These are phyloP conservation scores for Quercus variabilis DNA, from an alignment of 306 rosid species.

Conservation along the genomic window DNA sequence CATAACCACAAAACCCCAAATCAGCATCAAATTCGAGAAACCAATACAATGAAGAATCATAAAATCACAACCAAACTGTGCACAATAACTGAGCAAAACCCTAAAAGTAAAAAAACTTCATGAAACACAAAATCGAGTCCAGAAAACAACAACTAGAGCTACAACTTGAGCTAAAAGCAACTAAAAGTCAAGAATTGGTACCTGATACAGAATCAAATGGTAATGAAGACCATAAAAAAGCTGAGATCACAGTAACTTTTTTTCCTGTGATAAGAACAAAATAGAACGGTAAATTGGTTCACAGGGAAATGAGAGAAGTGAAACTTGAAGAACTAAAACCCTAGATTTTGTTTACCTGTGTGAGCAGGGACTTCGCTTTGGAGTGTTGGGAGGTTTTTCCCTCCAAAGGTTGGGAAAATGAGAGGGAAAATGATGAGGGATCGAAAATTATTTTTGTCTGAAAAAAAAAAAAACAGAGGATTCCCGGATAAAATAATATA, in stretches of 20 bases:
- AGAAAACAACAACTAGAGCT: constrained; percentile 8
- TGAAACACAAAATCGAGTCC: neutral
- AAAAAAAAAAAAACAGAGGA: constrained; percentile 28
- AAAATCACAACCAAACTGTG: neutral
- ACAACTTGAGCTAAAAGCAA: neutral
- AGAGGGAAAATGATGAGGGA: constrained; percentile 76
- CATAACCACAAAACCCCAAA: neutral
- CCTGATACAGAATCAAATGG: constrained; percentile 26
- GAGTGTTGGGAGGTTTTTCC: constrained; percentile 53
- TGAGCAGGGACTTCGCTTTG: constrained; percentile 28
- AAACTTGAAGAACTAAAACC: constrained; percentile 41
- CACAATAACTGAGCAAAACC: constrained; percentile 27
- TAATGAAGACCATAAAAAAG: neutral
- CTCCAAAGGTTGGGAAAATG: constrained; percentile 71
- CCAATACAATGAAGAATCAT: constrained; percentile 2
- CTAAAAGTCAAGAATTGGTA: constrained; percentile 13
- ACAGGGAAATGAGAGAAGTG: constrained; percentile 1
- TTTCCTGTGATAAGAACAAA: neutral
- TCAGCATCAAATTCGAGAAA: constrained; percentile 5
- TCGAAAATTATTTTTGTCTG: constrained; percentile 44
- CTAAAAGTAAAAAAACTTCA: constrained; percentile 19
- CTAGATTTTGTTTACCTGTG: constrained; percentile 37
- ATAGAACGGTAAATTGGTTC: constrained; percentile 1
- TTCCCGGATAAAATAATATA: constrained; percentile 24
- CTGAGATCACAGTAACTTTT: neutral